These are phyloP conservation scores for Macrolepiota fuliginosa DNA, from an alignment of 768 basidiomycete species.

Conservation along the genomic window DNA sequence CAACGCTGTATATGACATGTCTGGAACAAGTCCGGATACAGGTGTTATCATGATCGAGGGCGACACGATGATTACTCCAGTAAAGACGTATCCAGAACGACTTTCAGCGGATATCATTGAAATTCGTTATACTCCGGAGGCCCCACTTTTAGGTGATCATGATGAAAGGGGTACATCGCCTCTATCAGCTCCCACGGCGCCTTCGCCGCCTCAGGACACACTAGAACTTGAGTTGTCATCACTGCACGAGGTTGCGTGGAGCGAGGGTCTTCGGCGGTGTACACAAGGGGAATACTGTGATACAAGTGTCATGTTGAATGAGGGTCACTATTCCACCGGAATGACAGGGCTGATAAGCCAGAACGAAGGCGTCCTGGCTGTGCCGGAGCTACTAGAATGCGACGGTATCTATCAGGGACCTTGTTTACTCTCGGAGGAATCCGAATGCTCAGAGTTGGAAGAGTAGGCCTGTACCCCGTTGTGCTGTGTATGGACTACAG, in stretches of 20 bases:
- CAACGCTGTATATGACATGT: neutral
- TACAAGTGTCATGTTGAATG: neutral
- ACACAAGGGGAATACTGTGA: neutral
- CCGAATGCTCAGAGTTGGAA: conserved; percentile 21
- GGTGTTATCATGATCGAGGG: neutral
- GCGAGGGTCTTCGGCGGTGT: neutral
- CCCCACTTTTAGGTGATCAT: neutral
- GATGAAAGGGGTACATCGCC: neutral
- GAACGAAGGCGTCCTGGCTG: conserved; percentile 10
- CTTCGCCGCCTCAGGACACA: neutral
- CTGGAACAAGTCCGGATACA: neutral
- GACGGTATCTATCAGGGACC: conserved; percentile 33
- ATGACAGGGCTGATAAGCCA: neutral
- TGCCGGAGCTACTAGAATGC: conserved; percentile 24
- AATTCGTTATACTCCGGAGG: neutral
- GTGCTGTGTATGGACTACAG: neutral
- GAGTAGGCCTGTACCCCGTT: neutral
- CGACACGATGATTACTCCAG: neutral
- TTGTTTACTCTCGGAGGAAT: conserved; percentile 22
- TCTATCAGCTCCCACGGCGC: neutral
- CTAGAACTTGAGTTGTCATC: neutral
- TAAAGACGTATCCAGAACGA: no score
- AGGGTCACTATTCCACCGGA: neutral
- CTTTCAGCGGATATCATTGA: neutral
- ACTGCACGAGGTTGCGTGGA: neutral